Base-by-base conservation (phyloP, 169 alveolate species). In the Babesia divergens region DNA sequence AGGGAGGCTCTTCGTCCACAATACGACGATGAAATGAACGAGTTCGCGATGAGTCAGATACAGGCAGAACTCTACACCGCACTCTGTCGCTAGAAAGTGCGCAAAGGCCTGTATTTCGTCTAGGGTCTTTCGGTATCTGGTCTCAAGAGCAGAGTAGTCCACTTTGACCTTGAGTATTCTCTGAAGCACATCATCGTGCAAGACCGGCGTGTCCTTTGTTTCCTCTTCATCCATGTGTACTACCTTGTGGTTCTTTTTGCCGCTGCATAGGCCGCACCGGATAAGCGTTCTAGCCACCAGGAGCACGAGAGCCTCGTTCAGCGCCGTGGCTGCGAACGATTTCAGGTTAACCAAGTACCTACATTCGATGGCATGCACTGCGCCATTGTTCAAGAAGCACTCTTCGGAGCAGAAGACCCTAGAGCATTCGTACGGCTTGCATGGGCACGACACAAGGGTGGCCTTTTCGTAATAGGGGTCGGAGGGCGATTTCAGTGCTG, bases 311-410 rank as follows among this genome's bases (percentile, higher is more conserved):
- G 85, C 14, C 40, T 66, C 72, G 32, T 56, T 67, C 38, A 76
- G 29, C 11, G 22, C 53, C 14, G 20, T 47, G 8, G 52, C 66
- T 6, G 85, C 69, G 20, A 76, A 76, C 38, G 66, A 34, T 29
- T 56, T 32, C 28, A 76, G 43, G 37, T 62, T 64, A 6, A 90
- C 89, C 71, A 93, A 40, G 49, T 66, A 58, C 6, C 54, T 83
- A 52, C 97, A 93, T 58, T 93, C 97, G n/a, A 74, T 65, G n/a
- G 87, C 74, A 72, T 93, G 97, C 6, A 91, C 68, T 24, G 92
- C 84, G 37, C 89, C 89, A 64, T 92, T 90, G 34, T 75, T 56
- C 71, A 91, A 76, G 65, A 92, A 85, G 34, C 97, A 93, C 20
- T 90, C 89, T 90, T 91, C 90, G 28, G 94, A 89, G 47, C 97